Base-by-base conservation (phyloP, 2,329 filamentous ascomycete species). In the Venturia effusa region DNA sequence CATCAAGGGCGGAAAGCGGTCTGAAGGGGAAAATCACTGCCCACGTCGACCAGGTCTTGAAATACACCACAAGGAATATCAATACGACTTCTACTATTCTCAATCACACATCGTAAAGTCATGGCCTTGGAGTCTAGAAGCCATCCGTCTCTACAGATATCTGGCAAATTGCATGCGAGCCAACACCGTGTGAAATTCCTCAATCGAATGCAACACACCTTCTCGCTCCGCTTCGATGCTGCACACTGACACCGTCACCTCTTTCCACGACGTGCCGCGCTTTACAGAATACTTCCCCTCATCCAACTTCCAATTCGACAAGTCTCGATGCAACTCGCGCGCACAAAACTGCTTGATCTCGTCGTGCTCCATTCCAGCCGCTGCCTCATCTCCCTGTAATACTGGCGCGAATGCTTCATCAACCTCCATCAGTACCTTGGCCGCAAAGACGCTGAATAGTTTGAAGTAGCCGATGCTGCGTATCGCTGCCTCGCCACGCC, bases 231-330 rank as follows among this genome's bases (percentile, higher is more conserved):
- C 71, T 27, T 72, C 72, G 13, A 68, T 15, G 13, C 60, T 66
- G 4, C 68, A 70, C 19, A 76, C 63, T 32, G 76, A 74, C 22
- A 81, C 70, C 1, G 68, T 45, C 1, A 84, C 73, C 66, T 81
- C 78, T 66, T 76, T 78, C 19, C 74, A 76, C 13, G 73, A 73
- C 48, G 76, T 75, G 1, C 77, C 78, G 19, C 77, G 73, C 27
- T 76, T 75, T 39, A 84, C 77, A 68, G 76, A 82, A 66, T 83
- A 79, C 61, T 64, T 74, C 1, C 72, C 75, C 37, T 75, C 72
- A 61, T 76, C 74, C 8, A 69, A 67, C 27, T 76, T 76, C 82
- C 82, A 84, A 40, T 77, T 79, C 0, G 72, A 72, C 22, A 84
- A 68, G 48, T 76, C 76, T 0, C 76, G 70, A 41, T 74, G 69